Evolutionary conservation across 306 rosid genomes (phyloP).

Genomic region (Inga laurina): DNA sequence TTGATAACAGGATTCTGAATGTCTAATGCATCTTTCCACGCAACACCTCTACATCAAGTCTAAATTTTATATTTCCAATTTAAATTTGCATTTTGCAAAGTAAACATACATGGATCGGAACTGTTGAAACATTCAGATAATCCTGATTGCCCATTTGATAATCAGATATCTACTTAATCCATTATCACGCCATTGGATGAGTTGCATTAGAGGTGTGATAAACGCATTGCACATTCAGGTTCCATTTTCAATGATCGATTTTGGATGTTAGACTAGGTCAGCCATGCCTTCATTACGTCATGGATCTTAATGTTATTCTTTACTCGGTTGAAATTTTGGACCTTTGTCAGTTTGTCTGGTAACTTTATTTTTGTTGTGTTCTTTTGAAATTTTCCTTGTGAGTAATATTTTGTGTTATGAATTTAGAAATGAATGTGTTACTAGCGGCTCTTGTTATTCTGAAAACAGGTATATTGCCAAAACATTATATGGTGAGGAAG

Average conservation of each 20-base stretch:
- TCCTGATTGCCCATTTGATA: background rate
- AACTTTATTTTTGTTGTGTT: background rate
- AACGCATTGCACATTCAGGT: background rate
- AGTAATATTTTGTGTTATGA: background rate
- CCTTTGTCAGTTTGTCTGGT: background rate
- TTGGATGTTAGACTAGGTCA: background rate
- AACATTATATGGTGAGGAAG: slow-evolving; percentile 72
- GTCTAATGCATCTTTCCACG: background rate
- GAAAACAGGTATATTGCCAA: slow-evolving; percentile 81
- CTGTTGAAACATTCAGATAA: background rate
- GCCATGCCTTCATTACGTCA: background rate
- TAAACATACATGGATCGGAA: background rate
- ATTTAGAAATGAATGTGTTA: slow-evolving; percentile 6
- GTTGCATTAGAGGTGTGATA: background rate
- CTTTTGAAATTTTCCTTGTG: background rate
- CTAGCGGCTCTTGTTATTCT: slow-evolving; percentile 33
- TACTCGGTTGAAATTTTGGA: slow-evolving; percentile 1
- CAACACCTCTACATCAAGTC: background rate
- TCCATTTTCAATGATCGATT: background rate
- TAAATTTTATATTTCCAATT: no score
- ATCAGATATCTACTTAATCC: background rate
- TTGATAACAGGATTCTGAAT: background rate
- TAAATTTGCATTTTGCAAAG: background rate
- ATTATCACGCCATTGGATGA: background rate
- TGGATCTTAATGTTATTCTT: background rate